Evolutionary conservation across 2,329 filamentous ascomycete species (phyloP), one percentile per base, ranked within the genome.

Genomic region (Phyllosticta paracitricarpa): DNA sequence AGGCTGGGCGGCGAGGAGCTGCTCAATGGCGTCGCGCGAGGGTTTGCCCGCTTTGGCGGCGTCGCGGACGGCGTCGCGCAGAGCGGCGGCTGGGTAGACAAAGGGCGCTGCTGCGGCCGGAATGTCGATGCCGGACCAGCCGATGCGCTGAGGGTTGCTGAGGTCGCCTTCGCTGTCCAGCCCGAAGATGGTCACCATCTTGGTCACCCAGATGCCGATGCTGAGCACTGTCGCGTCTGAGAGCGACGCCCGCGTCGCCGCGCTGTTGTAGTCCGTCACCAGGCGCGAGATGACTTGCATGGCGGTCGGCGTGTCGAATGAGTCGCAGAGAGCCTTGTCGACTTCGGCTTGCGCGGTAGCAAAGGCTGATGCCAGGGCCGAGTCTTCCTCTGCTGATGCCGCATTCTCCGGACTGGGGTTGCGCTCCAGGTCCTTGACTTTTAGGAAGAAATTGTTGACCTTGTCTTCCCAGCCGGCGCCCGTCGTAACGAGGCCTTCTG

Each of bases 181-280:
- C 51, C 93, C 93, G 64, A 97, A 89, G 64, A 93, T 89, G 63
- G 88, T 87, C 17, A 94, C 85, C 63, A 96, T 88, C 62, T 85
- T 85, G 1, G 92, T 96, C 54, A 96, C 80, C 86, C 89, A 97
- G 58, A 83, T 81, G 6, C 88, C 91, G 60, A 89, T 72, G 10
- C 77, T 77, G 54, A 82, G 73, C 2, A 80, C 77, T 7, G 80
- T 77, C 35, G 74, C 70, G 7, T 77, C 71, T 5, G 80, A 78
- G 1, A 84, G 66, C 6, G 73, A 68, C 5, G 76, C 71, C 6
- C 65, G 67, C 28, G 68, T 62, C 56, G 70, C 69, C 17, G 76
- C 74, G 26, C 77, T 78, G 74, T 96, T 96, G 70, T 88, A 88
- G 52, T 88, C 84, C 56, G 86, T 88, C 64, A 97, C 87, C 25